Percentiles rank a stretch among this genome's conserved stretches.
Conservation (phyloP, 179 eudicot species). For the Sideroxylon spinosum region DNA sequence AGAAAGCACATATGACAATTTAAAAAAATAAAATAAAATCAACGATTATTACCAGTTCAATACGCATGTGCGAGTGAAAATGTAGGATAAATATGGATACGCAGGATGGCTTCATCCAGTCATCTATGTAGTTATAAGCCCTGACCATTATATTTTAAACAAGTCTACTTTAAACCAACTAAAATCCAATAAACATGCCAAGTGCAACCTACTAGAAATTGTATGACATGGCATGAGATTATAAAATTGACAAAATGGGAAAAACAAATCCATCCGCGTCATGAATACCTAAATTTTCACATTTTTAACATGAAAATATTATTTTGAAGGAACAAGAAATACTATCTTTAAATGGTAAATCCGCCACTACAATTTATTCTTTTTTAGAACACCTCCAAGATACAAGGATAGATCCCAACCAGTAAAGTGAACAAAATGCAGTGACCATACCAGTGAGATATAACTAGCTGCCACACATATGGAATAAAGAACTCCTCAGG, state of each 20-base stretch:
- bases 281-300: not conserved
- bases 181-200: not conserved
- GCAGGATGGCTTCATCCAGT: not conserved
- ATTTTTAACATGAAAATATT: not conserved
- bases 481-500: slow-evolving; percentile 98
- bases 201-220: not conserved
- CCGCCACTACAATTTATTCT: not conserved
- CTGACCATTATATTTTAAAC: no score
- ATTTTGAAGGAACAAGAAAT: not conserved
- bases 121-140: not conserved
- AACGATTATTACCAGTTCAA: not conserved
- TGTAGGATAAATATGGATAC: not conserved
- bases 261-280: not conserved
- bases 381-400: not conserved
- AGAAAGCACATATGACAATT: slow-evolving; percentile 18
- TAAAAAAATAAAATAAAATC: not conserved
- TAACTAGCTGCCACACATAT: slow-evolving; percentile 88
- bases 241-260: not conserved
- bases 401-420: not conserved
- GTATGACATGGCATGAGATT: no score
- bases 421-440: slow-evolving; percentile 3
- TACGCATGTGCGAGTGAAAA: not conserved
- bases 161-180: not conserved
- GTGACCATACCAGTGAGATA: slow-evolving; percentile 59
- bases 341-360: not conserved